Conservation (phyloP, 2,329 filamentous ascomycete species). For the Stagonosporopsis vannaccii region DNA sequence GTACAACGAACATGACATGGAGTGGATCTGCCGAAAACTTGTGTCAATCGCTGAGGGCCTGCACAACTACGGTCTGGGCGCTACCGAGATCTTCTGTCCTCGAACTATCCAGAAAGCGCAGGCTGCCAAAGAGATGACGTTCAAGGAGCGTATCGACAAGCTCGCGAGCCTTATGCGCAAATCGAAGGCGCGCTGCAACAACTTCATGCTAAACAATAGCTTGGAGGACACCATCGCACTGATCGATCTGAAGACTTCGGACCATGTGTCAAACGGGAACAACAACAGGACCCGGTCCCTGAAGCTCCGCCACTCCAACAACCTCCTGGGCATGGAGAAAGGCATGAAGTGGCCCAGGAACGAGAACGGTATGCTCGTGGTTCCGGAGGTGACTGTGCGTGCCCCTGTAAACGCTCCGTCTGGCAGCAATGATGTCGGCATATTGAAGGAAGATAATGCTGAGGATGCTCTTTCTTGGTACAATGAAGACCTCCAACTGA, state of each 20-base stretch:
- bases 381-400: not conserved
- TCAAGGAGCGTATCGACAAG: not conserved
- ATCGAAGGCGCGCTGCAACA: slow-evolving; percentile 4
- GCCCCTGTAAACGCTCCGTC: not conserved
- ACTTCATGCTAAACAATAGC: slow-evolving; percentile 2
- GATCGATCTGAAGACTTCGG: not conserved
- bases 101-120: not conserved
- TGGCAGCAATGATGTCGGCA: not conserved
- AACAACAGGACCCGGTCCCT: not conserved
- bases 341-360: not conserved
- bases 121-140: not conserved
- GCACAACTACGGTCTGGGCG: not conserved
- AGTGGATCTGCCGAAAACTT: slow-evolving; percentile 3
- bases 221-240: slow-evolving; percentile 1
- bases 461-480: not conserved
- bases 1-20: slow-evolving; percentile 3
- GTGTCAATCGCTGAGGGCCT: not conserved
- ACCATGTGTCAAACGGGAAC: not conserved
- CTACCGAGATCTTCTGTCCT: not conserved
- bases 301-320: not conserved
- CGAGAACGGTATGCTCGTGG: not conserved
- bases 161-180: not conserved
- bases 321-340: not conserved
- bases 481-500: not conserved
- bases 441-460: not conserved